Conservation (phyloP, 2,329 filamentous ascomycete genomes). For the Byssochlamys sp. region DNA sequence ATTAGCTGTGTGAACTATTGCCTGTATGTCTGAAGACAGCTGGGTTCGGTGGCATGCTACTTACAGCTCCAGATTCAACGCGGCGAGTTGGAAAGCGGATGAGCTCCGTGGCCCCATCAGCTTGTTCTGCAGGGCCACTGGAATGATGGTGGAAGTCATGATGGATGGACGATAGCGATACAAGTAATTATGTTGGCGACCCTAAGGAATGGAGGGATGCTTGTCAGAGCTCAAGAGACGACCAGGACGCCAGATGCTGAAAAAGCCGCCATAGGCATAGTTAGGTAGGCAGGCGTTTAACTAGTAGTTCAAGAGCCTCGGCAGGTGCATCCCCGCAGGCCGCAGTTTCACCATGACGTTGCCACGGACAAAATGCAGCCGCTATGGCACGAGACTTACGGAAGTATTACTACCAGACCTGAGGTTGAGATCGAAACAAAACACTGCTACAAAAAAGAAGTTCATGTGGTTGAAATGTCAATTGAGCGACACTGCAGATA, state of each 20-base stretch:
- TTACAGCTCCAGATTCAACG: slow-evolving; percentile 36
- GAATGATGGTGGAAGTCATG: slow-evolving; percentile 34
- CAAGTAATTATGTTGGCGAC: background rate
- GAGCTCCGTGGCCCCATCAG: slow-evolving; percentile 28
- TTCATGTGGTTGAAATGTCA: background rate
- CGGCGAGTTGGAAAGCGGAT: slow-evolving; percentile 23
- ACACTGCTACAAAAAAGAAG: too few species aligned
- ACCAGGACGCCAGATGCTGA: background rate
- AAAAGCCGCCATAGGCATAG: background rate
- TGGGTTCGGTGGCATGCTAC: slow-evolving; percentile 11
- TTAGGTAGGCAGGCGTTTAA: background rate
- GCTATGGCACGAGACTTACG: background rate
- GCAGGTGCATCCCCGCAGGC: background rate
- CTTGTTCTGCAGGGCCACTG: slow-evolving; percentile 37
- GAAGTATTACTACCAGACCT: background rate
- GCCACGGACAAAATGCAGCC: background rate
- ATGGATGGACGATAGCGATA: slow-evolving; percentile 8
- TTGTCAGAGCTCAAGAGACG: slow-evolving; percentile 5
- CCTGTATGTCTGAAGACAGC: background rate
- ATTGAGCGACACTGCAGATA: background rate
- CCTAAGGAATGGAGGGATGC: background rate
- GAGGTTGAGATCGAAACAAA: background rate
- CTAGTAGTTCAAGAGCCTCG: background rate
- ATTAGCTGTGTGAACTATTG: background rate
- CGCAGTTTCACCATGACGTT: background rate